Base-by-base conservation (phyloP, 2,329 filamentous ascomycete species). In the Metarhizium brunneum region DNA sequence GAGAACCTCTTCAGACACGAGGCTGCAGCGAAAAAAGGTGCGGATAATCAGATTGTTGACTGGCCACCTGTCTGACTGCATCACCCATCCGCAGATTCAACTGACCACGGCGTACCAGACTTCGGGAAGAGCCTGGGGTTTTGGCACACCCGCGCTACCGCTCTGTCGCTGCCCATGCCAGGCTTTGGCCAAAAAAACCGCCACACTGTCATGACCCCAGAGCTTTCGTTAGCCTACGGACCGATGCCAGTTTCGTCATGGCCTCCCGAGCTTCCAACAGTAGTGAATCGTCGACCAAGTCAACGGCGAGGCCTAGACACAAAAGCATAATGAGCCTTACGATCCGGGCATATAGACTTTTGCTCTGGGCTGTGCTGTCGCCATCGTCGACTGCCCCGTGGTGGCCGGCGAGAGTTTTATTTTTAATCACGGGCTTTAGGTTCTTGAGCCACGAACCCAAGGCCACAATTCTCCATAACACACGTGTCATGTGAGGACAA, bases 121-220 rank as follows among this genome's bases (percentile, higher is more conserved):
- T 18, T 14, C 6, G 6, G 40, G 8, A 43, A 43, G n/a, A 25
- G 25, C 25, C 25, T 25, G 25, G 25, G 25, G 25, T 25, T 25
- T 25, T 25, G 25, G 25, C 25, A 25, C 16, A 43, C 40, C 40
- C 40, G 40, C 40, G 6, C 6, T 6, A 18, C n/a, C 40, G 40
- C 40, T 14, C 40, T 16, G 40, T 43, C 6, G 13, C 11, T 36
- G 35, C 7, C 7, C 35, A 36, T 36, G 35, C 35, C 35, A 36
- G 35, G 25, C 25, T 13, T 47, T 29, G 13, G 43, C 7, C 20
- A 47, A 6, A 29, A n/a, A 47, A 11, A 4, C n/a, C 43, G 43
- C 53, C 53, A 55, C 53, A 43, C 35, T 51, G 53, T 55, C 53
- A 55, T 55, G 53, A 25, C 25, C 36, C 53, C 20, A 42, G 47